Conservation (phyloP, 495 filamentous ascomycete species). For the Bryoglossum gracile region DNA sequence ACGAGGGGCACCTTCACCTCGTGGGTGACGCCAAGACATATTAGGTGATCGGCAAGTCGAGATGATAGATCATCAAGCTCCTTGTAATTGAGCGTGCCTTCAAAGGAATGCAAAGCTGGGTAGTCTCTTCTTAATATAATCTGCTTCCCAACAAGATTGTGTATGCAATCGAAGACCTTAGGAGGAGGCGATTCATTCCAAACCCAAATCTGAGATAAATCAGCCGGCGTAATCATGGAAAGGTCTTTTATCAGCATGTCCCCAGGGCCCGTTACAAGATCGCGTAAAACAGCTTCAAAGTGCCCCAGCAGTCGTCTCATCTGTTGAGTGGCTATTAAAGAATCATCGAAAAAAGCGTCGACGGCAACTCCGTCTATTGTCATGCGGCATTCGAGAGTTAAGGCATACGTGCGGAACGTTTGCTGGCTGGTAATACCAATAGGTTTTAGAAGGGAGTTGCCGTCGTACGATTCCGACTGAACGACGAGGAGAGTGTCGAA, state of each 20-base stretch:
- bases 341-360: neutral
- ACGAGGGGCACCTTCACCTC: conserved; percentile 18
- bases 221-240: neutral
- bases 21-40: conserved; percentile 3
- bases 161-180: conserved; percentile 30
- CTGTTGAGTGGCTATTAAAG: neutral
- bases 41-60: conserved; percentile 1
- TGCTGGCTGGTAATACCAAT: no score
- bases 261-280: conserved; percentile 16
- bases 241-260: neutral
- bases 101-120: conserved; percentile 26
- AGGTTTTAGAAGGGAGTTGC: neutral
- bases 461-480: conserved; percentile 26
- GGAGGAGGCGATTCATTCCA: conserved; percentile 15
- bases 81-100: conserved; percentile 31
- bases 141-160: conserved; percentile 40
- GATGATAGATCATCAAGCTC: conserved; percentile 5
- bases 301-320: neutral
- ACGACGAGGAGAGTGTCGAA: conserved; percentile 31
- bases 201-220: neutral
- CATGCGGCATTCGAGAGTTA: neutral
- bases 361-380: neutral
- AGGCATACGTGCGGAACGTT: neutral
- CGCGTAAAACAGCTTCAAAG: neutral
- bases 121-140: conserved; percentile 6